Evolutionary conservation across 306 rosid species (phyloP).

Genomic region (Cucumis melo): DNA sequence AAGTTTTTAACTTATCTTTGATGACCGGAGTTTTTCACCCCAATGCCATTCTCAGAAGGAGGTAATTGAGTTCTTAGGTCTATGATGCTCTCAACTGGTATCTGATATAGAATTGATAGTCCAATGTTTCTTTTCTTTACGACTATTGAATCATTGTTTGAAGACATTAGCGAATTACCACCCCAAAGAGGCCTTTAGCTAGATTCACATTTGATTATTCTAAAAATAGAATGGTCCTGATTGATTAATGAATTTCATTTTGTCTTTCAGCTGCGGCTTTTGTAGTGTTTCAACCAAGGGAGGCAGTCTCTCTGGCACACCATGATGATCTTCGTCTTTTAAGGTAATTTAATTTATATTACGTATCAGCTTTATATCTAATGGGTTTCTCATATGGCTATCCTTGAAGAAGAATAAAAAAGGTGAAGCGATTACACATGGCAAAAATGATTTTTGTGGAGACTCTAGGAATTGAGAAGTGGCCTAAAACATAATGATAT

Average conservation of each 20-base stretch:
- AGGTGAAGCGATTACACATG: constrained; percentile 22
- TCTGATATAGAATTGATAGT: neutral
- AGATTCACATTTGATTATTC: neutral
- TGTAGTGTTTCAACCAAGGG: constrained; percentile 39
- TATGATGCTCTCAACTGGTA: neutral
- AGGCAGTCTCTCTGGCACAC: constrained; percentile 34
- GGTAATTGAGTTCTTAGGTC: neutral
- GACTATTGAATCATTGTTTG: neutral
- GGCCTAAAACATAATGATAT: neutral
- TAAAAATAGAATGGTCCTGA: too few relatives aligned
- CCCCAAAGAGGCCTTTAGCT: neutral
- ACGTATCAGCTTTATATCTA: constrained; percentile 5
- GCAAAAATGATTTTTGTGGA: constrained; percentile 37
- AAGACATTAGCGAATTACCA: neutral
- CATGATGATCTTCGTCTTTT: constrained; percentile 24
- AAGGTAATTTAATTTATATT: constrained; percentile 15
- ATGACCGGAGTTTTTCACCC: neutral
- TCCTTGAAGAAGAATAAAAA: neutral
- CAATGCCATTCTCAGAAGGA: neutral
- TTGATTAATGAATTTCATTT: neutral
- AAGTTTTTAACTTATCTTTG: neutral
- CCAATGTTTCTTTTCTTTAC: neutral
- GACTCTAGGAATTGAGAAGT: constrained; percentile 23
- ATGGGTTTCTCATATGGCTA: constrained; percentile 7
- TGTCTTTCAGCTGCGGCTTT: constrained; percentile 9